Conservation (phyloP, 2,329 filamentous ascomycete species). For the Aureobasidium sp. region DNA sequence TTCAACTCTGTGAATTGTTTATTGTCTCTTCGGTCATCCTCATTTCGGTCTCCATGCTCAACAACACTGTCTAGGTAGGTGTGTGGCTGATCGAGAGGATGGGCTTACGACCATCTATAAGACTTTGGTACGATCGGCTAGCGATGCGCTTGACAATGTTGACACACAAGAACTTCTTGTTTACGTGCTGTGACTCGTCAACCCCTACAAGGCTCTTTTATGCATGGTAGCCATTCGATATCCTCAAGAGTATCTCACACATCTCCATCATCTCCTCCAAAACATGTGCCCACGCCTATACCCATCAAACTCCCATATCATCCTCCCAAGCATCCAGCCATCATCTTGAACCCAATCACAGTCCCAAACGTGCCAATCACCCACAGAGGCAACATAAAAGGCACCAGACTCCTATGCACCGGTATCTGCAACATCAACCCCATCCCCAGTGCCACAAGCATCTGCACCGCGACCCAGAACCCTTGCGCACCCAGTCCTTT, state of each 20-base stretch:
- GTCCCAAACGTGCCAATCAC: not conserved
- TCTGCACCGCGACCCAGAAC: conserved; percentile 8
- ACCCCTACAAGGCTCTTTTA: not conserved
- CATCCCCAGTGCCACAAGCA: not conserved
- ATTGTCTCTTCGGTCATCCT: not conserved
- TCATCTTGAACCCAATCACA: not conserved
- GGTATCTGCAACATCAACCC: conserved; percentile 1
- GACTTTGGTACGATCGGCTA: not conserved
- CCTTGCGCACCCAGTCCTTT: not conserved
- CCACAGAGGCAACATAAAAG: conserved; percentile 8
- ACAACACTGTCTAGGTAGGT: not conserved
- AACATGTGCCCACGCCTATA: not conserved
- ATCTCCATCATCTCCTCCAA: not conserved
- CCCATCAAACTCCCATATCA: not conserved
- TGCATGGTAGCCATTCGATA: not conserved
- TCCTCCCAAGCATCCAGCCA: not conserved
- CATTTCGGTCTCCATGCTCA: not conserved
- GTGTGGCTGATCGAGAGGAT: not conserved
- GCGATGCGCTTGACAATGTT: not conserved
- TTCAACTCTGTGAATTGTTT: not conserved
- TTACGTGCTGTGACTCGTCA: not conserved
- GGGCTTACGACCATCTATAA: not conserved
- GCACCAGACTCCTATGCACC: not conserved
- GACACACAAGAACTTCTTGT: no score
- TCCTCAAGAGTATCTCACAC: not conserved